These are phyloP conservation scores for Drechslerella coelobrocha DNA, from an alignment of 2,329 filamentous ascomycete species.

Conservation along the genomic window DNA sequence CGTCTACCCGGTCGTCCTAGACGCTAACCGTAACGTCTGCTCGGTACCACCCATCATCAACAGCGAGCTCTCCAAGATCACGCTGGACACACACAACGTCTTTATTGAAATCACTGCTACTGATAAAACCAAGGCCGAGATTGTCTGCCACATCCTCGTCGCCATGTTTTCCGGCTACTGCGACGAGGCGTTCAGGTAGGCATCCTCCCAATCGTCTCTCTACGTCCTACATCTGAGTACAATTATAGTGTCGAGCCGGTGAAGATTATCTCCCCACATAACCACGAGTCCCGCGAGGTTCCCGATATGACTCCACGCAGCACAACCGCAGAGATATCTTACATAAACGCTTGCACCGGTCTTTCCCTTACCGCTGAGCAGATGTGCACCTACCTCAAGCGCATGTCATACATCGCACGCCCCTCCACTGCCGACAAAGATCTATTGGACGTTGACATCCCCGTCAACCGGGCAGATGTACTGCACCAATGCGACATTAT, in stretches of 20 bases:
- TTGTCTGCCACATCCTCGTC: conserved; percentile 93
- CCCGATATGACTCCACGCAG: conserved; percentile 79
- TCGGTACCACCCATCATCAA: conserved; percentile 98
- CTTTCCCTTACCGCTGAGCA: conserved; percentile 75
- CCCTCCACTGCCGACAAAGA: conserved; percentile 74
- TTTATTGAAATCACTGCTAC: conserved; percentile 97
- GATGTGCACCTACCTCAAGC: conserved; percentile 79
- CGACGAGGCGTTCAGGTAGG: conserved; percentile 78
- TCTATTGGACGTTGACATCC: conserved; percentile 80
- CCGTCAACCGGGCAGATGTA: conserved; percentile 89
- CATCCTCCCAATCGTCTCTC: not conserved
- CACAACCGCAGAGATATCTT: conserved; percentile 84
- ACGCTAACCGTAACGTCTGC: conserved; percentile 83
- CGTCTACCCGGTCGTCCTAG: conserved; percentile 94
- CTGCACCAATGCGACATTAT: conserved; percentile 97
- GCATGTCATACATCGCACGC: conserved; percentile 85
- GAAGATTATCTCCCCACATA: conserved; percentile 90
- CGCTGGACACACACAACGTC: conserved; percentile 85
- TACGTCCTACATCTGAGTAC: conserved; percentile 9
- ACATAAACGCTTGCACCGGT: conserved; percentile 92
- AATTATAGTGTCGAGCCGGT: conserved; percentile 76
- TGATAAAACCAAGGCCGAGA: conserved; percentile 93
- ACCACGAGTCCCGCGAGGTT: conserved; percentile 78
- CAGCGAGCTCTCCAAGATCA: conserved; percentile 95
- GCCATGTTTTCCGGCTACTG: conserved; percentile 97